Base-by-base conservation (phyloP, 805 yeast genomes). In the Saccharomycopsis sp. region DNA sequence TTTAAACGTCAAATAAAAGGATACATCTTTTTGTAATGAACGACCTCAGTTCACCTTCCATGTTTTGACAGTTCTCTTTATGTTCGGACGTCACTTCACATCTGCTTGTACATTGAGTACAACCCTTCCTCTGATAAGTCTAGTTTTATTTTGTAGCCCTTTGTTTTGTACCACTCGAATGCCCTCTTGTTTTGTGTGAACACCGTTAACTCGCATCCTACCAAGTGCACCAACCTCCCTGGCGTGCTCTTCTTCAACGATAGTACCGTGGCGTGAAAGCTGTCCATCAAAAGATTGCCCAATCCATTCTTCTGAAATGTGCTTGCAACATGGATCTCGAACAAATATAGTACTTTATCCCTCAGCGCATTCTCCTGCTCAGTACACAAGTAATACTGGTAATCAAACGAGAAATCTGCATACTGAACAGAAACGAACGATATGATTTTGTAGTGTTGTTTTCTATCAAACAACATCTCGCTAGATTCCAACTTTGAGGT, bases 1-100 rank as follows among this genome's bases (percentile, higher is more conserved):
- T 39, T 34, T 38, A 32, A 42, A 39, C 39, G 49, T 39, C 46
- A 43, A 45, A 17, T 39, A 40, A 38, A 38, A 40, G 49, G 46
- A 38, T 33, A 45, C 49, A 41, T 26, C n/a, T n/a, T n/a, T n/a
- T n/a, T n/a, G n/a, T n/a, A n/a, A n/a, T n/a, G n/a, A n/a, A n/a
- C n/a, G n/a, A n/a, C n/a, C n/a, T n/a, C n/a, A n/a, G n/a, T n/a
- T n/a, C 5, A 5, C 19, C 19, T 16, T 9, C n/a, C 13, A 13
- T 8, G 25, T 36, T 25, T 23, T 36, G 5, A 5, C 8, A 34
- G 30, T 31, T 41, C 13, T 30, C 30, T n/a, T n/a, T n/a, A n/a
- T n/a, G n/a, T n/a, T n/a, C n/a, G n/a, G n/a, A n/a, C n/a, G n/a
- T n/a, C n/a, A n/a, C n/a, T n/a, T n/a, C n/a, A n/a, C n/a, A n/a